Evolutionary conservation across 2,329 filamentous ascomycete species (phyloP).

Genomic region (Fusarium sp.): DNA sequence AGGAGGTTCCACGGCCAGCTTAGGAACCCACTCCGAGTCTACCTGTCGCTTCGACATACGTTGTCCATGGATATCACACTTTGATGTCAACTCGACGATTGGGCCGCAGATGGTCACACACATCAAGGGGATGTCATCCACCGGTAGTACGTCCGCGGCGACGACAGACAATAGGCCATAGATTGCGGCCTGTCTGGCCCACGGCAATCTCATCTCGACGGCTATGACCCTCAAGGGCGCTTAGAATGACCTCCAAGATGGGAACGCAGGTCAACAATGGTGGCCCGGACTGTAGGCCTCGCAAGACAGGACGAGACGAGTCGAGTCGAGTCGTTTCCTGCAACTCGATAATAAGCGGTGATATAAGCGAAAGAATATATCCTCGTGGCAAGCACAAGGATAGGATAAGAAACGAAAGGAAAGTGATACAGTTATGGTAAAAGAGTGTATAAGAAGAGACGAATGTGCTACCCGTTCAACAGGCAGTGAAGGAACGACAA

Average conservation of each 20-base stretch:
- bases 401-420: slow-evolving; percentile 24
- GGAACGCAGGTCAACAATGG: slow-evolving; percentile 12
- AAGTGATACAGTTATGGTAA: slow-evolving; percentile 30
- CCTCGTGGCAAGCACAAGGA: slow-evolving; percentile 20
- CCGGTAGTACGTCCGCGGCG: slow-evolving; percentile 48
- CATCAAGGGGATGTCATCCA: slow-evolving; percentile 52
- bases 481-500: slow-evolving; percentile 25
- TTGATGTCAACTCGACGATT: slow-evolving; percentile 55
- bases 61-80: slow-evolving; percentile 48
- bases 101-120: slow-evolving; percentile 57
- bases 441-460: slow-evolving; percentile 25
- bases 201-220: slow-evolving; percentile 45
- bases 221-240: not conserved
- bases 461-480: slow-evolving; percentile 22
- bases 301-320: slow-evolving; percentile 10
- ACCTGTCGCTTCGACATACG: slow-evolving; percentile 45
- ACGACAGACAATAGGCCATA: slow-evolving; percentile 47
- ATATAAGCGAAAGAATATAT: slow-evolving; percentile 26
- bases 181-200: slow-evolving; percentile 43
- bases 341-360: slow-evolving; percentile 14
- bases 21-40: slow-evolving; percentile 35
- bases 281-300: slow-evolving; percentile 25
- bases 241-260: not conserved
- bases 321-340: slow-evolving; percentile 6
- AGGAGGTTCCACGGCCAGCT: slow-evolving; percentile 35